Conservation (phyloP, 441 rosid species). For the Euphorbia corollata region DNA sequence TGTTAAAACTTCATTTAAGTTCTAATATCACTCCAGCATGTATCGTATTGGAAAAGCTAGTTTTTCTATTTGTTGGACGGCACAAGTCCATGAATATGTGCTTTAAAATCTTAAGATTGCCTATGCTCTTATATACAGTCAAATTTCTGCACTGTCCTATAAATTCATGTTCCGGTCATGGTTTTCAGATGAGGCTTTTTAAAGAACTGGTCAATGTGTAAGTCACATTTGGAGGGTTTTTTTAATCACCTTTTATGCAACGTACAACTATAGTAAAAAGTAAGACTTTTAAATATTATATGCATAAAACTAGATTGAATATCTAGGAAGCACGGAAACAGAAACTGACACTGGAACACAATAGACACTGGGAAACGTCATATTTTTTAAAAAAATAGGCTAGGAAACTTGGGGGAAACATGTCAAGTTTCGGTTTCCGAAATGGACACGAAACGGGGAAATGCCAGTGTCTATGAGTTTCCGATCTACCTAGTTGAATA, state of each 20-base stretch:
- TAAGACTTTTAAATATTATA: too few relatives aligned
- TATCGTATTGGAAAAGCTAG: not conserved
- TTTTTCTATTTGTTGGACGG: not conserved
- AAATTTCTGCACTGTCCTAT: not conserved
- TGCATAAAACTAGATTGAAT: too few relatives aligned
- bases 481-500: too few relatives aligned
- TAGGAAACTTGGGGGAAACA: too few relatives aligned
- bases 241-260: not conserved
- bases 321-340: too few relatives aligned
- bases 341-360: too few relatives aligned
- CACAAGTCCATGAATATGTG: not conserved
- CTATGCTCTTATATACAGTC: not conserved
- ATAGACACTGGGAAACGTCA: too few relatives aligned
- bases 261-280: not conserved
- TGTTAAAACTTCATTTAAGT: not conserved
- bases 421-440: too few relatives aligned
- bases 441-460: too few relatives aligned
- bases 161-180: not conserved
- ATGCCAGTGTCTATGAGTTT: too few relatives aligned
- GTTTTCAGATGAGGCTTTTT: not conserved
- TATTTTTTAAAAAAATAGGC: too few relatives aligned
- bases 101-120: not conserved
- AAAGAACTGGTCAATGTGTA: not conserved
- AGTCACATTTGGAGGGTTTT: too few relatives aligned
- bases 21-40: not conserved